A percentile compares a stretch with the other conserved stretches of the same genome.
Conservation (phyloP, 805 yeast genomes). For the Saccharomycopsis malanga region DNA sequence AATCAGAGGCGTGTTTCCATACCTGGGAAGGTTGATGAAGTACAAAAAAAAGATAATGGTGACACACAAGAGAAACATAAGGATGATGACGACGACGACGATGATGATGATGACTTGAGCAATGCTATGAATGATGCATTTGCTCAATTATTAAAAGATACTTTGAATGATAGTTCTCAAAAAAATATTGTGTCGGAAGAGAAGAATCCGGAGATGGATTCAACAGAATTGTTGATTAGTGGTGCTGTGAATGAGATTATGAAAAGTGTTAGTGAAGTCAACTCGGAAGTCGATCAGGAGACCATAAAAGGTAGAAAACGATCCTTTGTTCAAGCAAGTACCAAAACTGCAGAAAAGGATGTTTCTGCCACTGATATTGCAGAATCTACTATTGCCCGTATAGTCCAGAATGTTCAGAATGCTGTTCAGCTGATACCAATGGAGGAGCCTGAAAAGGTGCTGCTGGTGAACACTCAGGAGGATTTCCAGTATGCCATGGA, state of each 20-base stretch:
- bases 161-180: conserved; percentile 7
- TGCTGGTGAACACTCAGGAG: neutral
- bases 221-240: conserved; percentile 11
- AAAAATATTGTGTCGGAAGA: neutral
- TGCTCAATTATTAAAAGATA: conserved; percentile 9
- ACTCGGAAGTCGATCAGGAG: neutral
- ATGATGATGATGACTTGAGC: neutral
- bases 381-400: conserved; percentile 20
- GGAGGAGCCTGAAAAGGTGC: neutral
- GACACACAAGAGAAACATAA: neutral
- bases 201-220: neutral
- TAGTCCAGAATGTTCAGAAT: conserved; percentile 18
- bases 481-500: conserved; percentile 20
- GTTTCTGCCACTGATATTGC: conserved; percentile 9
- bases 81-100: neutral
- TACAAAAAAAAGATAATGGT: too few relatives aligned
- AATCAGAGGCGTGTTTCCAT: neutral
- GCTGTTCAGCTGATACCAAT: conserved; percentile 5
- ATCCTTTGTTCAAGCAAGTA: neutral
- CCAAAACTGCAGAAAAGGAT: neutral
- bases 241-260: conserved; percentile 18
- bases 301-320: neutral
- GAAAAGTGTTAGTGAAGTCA: conserved; percentile 1
- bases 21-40: too few relatives aligned
- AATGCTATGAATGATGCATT: conserved; percentile 6